phyloP scores from a whole-genome alignment of 108 stramenopile species.

The Thalassiosira profunda region DNA sequence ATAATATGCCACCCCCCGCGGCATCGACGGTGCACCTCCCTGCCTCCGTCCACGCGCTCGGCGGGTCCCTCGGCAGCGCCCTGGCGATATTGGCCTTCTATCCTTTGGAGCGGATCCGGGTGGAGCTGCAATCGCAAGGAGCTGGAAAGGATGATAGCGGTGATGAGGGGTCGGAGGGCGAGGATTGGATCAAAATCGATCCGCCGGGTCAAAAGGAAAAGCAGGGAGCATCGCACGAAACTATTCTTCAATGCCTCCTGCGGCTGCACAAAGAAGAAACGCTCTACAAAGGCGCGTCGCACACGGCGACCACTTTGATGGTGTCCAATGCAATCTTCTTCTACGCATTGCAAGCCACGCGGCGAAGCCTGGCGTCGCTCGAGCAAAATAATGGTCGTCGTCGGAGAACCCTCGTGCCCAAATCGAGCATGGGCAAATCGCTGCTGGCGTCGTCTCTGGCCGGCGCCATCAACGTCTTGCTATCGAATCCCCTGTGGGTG shows the following conservation, averaged over 20 bases:
- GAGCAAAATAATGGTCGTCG: neutral
- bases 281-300: slow-evolving; percentile 75
- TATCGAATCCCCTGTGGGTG: slow-evolving; percentile 91
- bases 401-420: slow-evolving; percentile 3
- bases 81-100: slow-evolving; percentile 72
- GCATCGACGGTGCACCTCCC: slow-evolving; percentile 19
- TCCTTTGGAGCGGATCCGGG: slow-evolving; percentile 76
- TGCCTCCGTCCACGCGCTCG: slow-evolving; percentile 72
- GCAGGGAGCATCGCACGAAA: slow-evolving; percentile 8
- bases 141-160: neutral
- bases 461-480: slow-evolving; percentile 74
- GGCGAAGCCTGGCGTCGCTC: slow-evolving; percentile 27
- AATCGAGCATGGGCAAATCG: slow-evolving; percentile 33
- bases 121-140: slow-evolving; percentile 60
- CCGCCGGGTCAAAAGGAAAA: neutral
- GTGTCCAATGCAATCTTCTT: slow-evolving; percentile 81
- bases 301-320: slow-evolving; percentile 67
- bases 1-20: neutral
- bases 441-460: slow-evolving; percentile 70
- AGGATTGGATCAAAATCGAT: no score
- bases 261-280: slow-evolving; percentile 48
- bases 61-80: slow-evolving; percentile 79
- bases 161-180: no score
- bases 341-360: slow-evolving; percentile 59
- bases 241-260: slow-evolving; percentile 51